Evolutionary conservation across 2,329 filamentous ascomycete genomes (phyloP).

Genomic region (Arachnomyces sp.): DNA sequence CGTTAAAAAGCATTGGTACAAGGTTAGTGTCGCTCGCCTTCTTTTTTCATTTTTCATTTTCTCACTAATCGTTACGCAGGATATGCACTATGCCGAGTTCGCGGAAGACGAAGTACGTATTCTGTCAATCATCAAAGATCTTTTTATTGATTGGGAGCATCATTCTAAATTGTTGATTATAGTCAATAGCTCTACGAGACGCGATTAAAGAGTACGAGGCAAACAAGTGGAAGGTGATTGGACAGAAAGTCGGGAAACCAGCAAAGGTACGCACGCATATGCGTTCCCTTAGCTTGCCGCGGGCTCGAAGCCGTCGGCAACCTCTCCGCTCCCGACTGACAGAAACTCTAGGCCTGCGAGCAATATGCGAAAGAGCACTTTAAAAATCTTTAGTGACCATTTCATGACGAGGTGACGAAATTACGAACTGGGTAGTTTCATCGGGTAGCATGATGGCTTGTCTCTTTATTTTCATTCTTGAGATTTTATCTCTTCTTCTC

Average conservation of each 20-base stretch:
- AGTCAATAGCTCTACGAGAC: constrained; percentile 57
- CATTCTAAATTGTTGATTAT: constrained; percentile 4
- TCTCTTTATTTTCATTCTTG: background rate
- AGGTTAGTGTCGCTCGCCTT: constrained; percentile 48
- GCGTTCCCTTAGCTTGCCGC: no score
- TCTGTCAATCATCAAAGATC: constrained; percentile 1
- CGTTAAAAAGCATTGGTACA: constrained; percentile 99
- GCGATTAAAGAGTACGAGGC: constrained; percentile 98
- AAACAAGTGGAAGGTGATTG: constrained; percentile 98
- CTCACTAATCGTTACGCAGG: constrained; percentile 45
- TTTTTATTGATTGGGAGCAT: background rate
- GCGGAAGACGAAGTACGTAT: constrained; percentile 79
- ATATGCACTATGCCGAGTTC: constrained; percentile 99
- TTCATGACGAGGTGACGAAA: constrained; percentile 28
- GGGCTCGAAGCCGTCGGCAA: constrained; percentile 5
- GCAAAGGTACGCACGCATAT: constrained; percentile 64
- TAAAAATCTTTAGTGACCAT: constrained; percentile 33
- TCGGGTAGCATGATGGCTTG: constrained; percentile 7
- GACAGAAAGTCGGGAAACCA: constrained; percentile 92
- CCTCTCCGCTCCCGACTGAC: constrained; percentile 18
- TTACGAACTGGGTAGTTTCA: constrained; percentile 15
- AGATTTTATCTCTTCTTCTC: constrained; percentile 1
- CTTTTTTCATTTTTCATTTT: background rate
- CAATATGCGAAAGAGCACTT: constrained; percentile 98
- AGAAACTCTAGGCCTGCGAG: constrained; percentile 58